A percentile compares a stretch with the other conserved stretches of the same genome.
Evolutionary conservation across 2,329 filamentous ascomycete species (phyloP).

Genomic region (Colletotrichum echinochloae): DNA sequence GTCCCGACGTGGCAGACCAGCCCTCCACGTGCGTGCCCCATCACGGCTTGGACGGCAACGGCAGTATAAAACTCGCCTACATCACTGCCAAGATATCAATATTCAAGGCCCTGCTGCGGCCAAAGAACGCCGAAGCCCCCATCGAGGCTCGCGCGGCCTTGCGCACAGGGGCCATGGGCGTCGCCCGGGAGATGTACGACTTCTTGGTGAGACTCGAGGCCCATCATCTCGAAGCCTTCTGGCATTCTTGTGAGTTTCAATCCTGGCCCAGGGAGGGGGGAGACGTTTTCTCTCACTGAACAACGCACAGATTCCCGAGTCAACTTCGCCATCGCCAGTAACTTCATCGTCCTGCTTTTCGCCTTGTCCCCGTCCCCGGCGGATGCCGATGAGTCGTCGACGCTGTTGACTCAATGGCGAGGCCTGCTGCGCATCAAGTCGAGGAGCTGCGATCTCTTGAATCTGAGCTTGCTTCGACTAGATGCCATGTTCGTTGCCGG

Average conservation of each 20-base stretch:
- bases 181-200: conserved; percentile 30
- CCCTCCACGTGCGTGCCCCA: neutral
- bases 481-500: conserved; percentile 35
- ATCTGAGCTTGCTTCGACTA: conserved; percentile 15
- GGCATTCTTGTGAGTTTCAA: conserved; percentile 31
- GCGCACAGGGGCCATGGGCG: conserved; percentile 18
- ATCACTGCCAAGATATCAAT: conserved; percentile 25
- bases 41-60: conserved; percentile 18
- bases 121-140: conserved; percentile 18
- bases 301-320: conserved; percentile 19
- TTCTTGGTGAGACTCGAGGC: conserved; percentile 18
- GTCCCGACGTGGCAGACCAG: conserved; percentile 17
- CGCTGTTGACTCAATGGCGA: conserved; percentile 17
- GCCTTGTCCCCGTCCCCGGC: neutral
- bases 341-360: conserved; percentile 25
- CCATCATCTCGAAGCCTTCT: conserved; percentile 28
- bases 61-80: conserved; percentile 23
- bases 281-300: neutral
- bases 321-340: conserved; percentile 34
- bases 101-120: conserved; percentile 17
- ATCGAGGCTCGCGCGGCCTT: conserved; percentile 19
- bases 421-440: conserved; percentile 34
- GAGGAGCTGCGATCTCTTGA: conserved; percentile 29
- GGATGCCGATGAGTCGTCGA: conserved; percentile 18
- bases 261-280: neutral